phyloP scores from a whole-genome alignment of 2,329 filamentous ascomycete species.

The Colletotrichum sp. region DNA sequence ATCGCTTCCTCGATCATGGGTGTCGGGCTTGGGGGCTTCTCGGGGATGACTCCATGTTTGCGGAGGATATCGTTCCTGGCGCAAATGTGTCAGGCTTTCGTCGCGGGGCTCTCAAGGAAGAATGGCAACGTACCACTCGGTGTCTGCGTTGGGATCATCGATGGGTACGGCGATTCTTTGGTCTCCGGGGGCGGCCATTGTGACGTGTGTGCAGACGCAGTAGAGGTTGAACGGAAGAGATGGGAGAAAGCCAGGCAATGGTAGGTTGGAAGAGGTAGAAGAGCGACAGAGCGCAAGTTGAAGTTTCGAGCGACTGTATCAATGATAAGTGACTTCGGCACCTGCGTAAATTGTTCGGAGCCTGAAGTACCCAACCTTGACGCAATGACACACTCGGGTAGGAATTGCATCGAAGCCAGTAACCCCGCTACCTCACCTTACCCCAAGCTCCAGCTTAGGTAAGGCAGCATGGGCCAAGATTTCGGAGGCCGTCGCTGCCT shows the following conservation, averaged over 20 bases:
- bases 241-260: neutral
- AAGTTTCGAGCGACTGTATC: neutral
- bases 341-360: neutral
- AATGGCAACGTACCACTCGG: constrained; percentile 77
- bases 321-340: neutral
- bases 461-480: neutral
- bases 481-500: neutral
- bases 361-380: neutral
- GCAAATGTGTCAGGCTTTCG: constrained; percentile 10
- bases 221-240: neutral
- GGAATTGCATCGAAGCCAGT: neutral
- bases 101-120: constrained; percentile 25
- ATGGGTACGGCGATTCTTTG: constrained; percentile 81
- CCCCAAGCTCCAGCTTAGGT: neutral
- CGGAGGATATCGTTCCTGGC: constrained; percentile 96
- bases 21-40: constrained; percentile 94
- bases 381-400: neutral
- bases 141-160: constrained; percentile 95
- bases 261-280: neutral
- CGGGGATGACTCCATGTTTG: constrained; percentile 96
- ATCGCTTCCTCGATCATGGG: constrained; percentile 96
- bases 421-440: constrained; percentile 8
- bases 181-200: constrained; percentile 67
- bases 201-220: constrained; percentile 5
- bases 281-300: neutral